phyloP scores from a whole-genome alignment of 805 yeast genomes.

The Yamadazyma tumulicola region DNA sequence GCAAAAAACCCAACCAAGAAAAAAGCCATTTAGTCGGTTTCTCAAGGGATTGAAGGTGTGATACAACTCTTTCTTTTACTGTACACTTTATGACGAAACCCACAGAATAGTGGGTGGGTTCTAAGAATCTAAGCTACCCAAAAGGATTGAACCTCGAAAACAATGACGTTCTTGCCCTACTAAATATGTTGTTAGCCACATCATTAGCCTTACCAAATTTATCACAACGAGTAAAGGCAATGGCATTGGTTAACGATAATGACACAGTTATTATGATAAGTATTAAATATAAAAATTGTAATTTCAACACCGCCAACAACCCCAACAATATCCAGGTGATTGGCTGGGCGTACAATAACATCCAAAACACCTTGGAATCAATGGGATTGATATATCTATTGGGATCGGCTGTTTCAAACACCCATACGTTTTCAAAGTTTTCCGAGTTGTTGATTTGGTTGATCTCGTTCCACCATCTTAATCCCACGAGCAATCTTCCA shows the following conservation, averaged over 20 bases:
- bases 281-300: conserved; percentile 65
- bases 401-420: conserved; percentile 81
- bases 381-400: conserved; percentile 76
- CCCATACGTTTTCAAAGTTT: conserved; percentile 67
- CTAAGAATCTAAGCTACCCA: too few relatives aligned
- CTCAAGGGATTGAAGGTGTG: background rate
- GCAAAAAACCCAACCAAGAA: background rate
- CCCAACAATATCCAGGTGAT: conserved; percentile 72
- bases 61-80: too few relatives aligned
- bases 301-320: conserved; percentile 70
- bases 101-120: background rate
- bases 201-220: conserved; percentile 83
- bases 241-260: conserved; percentile 74
- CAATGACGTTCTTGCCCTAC: conserved; percentile 46
- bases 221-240: conserved; percentile 91
- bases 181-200: conserved; percentile 55
- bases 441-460: conserved; percentile 46
- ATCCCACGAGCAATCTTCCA: conserved; percentile 85
- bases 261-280: conserved; percentile 65
- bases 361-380: conserved; percentile 88
- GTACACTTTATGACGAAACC: too few relatives aligned
- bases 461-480: conserved; percentile 95
- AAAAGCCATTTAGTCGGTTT: background rate
- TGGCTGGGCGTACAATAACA: conserved; percentile 71
- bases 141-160: conserved; percentile 48